Percentiles rank a stretch among this genome's conserved stretches.
Evolutionary conservation across 768 basidiomycete species (phyloP).

Genomic region (Suillus lakei): DNA sequence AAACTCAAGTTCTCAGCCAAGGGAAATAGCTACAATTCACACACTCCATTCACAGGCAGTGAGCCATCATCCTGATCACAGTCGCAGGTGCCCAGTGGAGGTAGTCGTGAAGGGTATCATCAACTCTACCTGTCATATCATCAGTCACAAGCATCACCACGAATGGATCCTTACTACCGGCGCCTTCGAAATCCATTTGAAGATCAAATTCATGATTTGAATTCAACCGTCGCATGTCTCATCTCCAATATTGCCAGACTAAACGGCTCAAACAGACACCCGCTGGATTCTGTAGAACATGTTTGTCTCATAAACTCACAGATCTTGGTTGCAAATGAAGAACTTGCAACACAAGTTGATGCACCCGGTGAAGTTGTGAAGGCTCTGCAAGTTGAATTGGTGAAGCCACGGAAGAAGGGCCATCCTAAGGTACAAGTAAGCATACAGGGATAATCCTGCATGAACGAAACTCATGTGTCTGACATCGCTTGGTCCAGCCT

Average conservation of each 20-base stretch:
- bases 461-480: too few relatives aligned
- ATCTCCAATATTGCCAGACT: neutral
- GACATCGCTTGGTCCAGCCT: too few relatives aligned
- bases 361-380: too few relatives aligned
- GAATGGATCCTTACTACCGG: neutral
- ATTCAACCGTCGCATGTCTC: neutral
- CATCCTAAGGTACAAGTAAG: too few relatives aligned
- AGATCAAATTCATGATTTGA: neutral
- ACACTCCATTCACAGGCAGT: neutral
- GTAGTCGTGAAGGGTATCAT: neutral
- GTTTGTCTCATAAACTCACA: too few relatives aligned
- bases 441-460: too few relatives aligned
- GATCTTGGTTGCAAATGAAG: too few relatives aligned
- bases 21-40: neutral
- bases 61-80: neutral
- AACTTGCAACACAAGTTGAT: too few relatives aligned
- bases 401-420: too few relatives aligned
- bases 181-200: neutral
- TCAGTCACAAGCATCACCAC: neutral
- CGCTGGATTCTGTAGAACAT: too few relatives aligned
- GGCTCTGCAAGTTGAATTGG: too few relatives aligned
- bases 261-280: too few relatives aligned
- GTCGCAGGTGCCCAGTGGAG: neutral
- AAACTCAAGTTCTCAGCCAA: neutral
- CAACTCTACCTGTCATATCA: neutral